phyloP scores from a whole-genome alignment of 192 early-diverging fungal species.

The Coemansia sp. region DNA sequence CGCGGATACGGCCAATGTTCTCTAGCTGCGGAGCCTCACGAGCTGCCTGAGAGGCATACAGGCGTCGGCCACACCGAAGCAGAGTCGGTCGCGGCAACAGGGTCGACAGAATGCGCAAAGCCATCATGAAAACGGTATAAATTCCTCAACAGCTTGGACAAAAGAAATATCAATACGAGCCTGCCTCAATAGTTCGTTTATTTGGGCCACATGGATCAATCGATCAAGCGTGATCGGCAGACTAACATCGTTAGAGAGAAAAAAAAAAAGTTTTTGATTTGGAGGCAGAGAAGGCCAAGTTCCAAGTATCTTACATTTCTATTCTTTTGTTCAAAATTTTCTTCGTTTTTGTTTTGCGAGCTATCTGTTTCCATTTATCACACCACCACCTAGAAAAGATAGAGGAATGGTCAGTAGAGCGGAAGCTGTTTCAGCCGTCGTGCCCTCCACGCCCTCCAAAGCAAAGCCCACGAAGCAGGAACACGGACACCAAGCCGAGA shows the following conservation, averaged over 20 bases:
- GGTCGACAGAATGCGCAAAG: neutral
- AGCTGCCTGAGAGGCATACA: neutral
- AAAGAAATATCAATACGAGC: neutral
- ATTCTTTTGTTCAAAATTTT: neutral
- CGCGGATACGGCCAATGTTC: conserved; percentile 30
- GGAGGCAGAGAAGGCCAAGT: neutral
- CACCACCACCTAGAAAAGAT: neutral
- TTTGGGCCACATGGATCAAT: neutral
- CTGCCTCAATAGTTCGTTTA: neutral
- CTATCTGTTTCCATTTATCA: neutral
- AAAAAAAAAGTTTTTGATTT: conserved; percentile 3
- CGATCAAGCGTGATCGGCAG: neutral
- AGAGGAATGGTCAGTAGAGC: neutral
- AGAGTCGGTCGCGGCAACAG: neutral
- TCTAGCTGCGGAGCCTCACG: conserved; percentile 15
- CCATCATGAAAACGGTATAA: neutral
- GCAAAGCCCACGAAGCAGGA: neutral
- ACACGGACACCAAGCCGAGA: neutral
- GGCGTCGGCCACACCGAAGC: neutral
- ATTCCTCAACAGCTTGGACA: neutral
- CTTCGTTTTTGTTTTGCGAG: neutral
- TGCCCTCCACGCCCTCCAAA: neutral
- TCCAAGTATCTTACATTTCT: neutral
- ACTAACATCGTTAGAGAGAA: neutral
- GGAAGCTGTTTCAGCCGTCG: neutral